A percentile compares a stretch with the other conserved stretches of the same genome.
Evolutionary conservation across 2,329 filamentous ascomycete genomes (phyloP).

Genomic region (Alternaria sp.): DNA sequence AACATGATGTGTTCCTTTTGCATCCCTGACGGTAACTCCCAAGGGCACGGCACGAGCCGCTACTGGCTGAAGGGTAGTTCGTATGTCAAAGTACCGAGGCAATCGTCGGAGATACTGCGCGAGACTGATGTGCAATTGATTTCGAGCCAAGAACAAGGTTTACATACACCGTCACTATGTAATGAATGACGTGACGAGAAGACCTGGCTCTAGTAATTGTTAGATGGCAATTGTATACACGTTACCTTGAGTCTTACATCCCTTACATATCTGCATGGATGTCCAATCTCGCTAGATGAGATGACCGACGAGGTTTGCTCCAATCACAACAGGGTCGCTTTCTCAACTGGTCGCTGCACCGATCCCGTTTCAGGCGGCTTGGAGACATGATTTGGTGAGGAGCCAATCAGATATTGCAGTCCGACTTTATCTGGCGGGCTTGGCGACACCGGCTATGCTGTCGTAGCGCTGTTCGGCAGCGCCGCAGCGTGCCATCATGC

Average conservation of each 20-base stretch:
- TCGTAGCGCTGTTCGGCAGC: constrained; percentile 12
- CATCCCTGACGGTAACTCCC: constrained; percentile 15
- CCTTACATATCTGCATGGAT: constrained; percentile 4
- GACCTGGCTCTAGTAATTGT: background rate
- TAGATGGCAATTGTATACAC: background rate
- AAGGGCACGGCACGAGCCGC: constrained; percentile 33
- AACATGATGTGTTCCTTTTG: constrained; percentile 17
- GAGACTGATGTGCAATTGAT: background rate
- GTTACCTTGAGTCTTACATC: background rate
- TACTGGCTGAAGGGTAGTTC: constrained; percentile 2
- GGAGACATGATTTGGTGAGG: constrained; percentile 6
- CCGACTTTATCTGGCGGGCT: constrained; percentile 4
- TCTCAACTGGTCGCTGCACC: constrained; percentile 14
- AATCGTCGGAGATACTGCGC: constrained; percentile 1
- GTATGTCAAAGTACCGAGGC: background rate
- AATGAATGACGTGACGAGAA: background rate
- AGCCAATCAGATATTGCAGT: constrained; percentile 18
- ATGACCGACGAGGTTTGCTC: constrained; percentile 20
- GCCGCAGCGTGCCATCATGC: background rate
- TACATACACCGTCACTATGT: background rate
- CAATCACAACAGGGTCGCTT: constrained; percentile 21
- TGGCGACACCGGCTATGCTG: constrained; percentile 16
- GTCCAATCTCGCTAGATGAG: background rate
- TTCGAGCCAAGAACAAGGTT: background rate
- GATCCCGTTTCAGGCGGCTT: constrained; percentile 10